Percentiles rank a stretch among this genome's conserved stretches.
These are phyloP conservation scores for Trypanosoma vivax DNA, from an alignment of 208 protist genomes.

Conservation along the genomic window DNA sequence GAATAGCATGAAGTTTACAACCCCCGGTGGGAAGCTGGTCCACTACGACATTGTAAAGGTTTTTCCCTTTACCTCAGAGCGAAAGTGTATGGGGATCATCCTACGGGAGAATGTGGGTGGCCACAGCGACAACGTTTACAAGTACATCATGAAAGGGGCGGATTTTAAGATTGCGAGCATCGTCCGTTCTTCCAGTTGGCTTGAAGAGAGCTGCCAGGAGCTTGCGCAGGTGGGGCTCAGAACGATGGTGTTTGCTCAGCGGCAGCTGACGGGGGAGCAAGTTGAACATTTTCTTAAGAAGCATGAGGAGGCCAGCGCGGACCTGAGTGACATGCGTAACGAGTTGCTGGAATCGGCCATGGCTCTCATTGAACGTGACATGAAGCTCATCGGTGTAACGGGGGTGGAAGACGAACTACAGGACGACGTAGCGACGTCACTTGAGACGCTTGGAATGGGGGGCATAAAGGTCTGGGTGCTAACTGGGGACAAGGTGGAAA, in stretches of 20 bases:
- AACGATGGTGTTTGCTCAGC: slow-evolving; percentile 91
- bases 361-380: slow-evolving; percentile 76
- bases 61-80: slow-evolving; percentile 98
- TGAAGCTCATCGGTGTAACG: slow-evolving; percentile 91
- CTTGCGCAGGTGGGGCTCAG: slow-evolving; percentile 94
- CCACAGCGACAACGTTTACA: slow-evolving; percentile 31
- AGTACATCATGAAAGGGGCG: slow-evolving; percentile 96
- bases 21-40: slow-evolving; percentile 20
- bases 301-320: slow-evolving; percentile 51
- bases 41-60: slow-evolving; percentile 92
- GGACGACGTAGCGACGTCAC: slow-evolving; percentile 84
- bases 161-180: slow-evolving; percentile 91
- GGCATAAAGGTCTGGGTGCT: slow-evolving; percentile 98
- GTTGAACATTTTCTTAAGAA: slow-evolving; percentile 72
- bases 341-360: slow-evolving; percentile 72
- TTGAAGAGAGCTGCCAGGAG: slow-evolving; percentile 95
- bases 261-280: slow-evolving; percentile 74
- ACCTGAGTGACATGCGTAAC: slow-evolving; percentile 38
- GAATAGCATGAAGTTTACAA: slow-evolving; percentile 45
- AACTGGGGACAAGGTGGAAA: slow-evolving; percentile 98
- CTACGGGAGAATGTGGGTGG: slow-evolving; percentile 43
- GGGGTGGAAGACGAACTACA: slow-evolving; percentile 99
- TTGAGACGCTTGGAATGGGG: slow-evolving; percentile 96
- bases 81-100: slow-evolving; percentile 98
- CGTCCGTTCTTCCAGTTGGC: slow-evolving; percentile 88